A percentile compares a stretch with the other conserved stretches of the same genome.
phyloP scores from a whole-genome alignment of 2,329 filamentous ascomycete genomes.

The Nothophaeocryptopus gaeumannii region DNA sequence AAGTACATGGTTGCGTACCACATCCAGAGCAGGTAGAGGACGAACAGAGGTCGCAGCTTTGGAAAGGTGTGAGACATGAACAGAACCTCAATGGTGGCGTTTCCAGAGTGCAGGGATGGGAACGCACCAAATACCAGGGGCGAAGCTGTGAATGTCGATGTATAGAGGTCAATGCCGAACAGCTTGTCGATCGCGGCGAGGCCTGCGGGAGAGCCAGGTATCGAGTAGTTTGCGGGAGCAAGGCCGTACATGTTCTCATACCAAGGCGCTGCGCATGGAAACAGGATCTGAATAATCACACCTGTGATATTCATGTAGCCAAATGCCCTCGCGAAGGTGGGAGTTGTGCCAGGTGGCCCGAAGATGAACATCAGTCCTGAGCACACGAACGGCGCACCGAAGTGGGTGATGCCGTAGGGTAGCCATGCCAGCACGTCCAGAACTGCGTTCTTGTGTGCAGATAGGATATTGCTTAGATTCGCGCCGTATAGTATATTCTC shows the following conservation, averaged over 20 bases:
- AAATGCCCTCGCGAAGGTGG: slow-evolving; percentile 81
- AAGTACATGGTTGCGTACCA: slow-evolving; percentile 99
- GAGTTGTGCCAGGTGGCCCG: slow-evolving; percentile 77
- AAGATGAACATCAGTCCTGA: slow-evolving; percentile 81
- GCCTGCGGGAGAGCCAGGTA: slow-evolving; percentile 84
- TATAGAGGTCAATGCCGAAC: slow-evolving; percentile 90
- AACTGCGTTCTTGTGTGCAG: slow-evolving; percentile 77
- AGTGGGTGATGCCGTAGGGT: slow-evolving; percentile 88
- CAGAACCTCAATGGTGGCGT: slow-evolving; percentile 82
- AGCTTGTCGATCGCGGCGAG: slow-evolving; percentile 84
- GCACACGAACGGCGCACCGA: slow-evolving; percentile 77
- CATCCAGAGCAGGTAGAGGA: slow-evolving; percentile 84
- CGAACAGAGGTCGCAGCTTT: slow-evolving; percentile 72
- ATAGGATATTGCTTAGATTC: slow-evolving; percentile 92
- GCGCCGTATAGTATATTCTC: slow-evolving; percentile 97
- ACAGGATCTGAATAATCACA: slow-evolving; percentile 81
- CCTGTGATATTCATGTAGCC: slow-evolving; percentile 90
- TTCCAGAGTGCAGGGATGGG: slow-evolving; percentile 86
- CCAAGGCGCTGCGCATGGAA: slow-evolving; percentile 94
- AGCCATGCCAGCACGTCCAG: slow-evolving; percentile 90
- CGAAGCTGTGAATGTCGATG: slow-evolving; percentile 83
- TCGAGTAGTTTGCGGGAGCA: slow-evolving; percentile 87
- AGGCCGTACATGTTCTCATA: slow-evolving; percentile 92
- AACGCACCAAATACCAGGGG: slow-evolving; percentile 94
- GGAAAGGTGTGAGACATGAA: slow-evolving; percentile 95